A percentile compares a stretch with the other conserved stretches of the same genome.
phyloP scores from a whole-genome alignment of 805 yeast species.

The Candida chilensis region DNA sequence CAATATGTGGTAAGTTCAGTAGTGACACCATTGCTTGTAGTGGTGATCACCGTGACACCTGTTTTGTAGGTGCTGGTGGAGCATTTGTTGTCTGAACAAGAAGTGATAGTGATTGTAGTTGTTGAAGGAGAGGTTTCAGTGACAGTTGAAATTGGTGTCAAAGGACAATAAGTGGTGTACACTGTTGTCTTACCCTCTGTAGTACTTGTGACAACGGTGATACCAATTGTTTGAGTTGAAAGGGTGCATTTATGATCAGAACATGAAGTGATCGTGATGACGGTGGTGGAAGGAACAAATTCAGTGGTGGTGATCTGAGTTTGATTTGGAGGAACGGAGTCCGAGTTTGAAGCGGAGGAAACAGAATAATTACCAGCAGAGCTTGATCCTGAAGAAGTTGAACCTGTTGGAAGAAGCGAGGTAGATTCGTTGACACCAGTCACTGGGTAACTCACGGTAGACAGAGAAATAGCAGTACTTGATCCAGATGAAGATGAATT shows the following conservation, averaged over 20 bases:
- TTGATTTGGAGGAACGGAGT: no score
- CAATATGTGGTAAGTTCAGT: conserved; percentile 14
- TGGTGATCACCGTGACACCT: conserved; percentile 14
- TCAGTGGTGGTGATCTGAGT: conserved; percentile 13
- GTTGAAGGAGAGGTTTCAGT: conserved; percentile 7
- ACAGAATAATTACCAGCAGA: no score
- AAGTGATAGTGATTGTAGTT: conserved; percentile 10
- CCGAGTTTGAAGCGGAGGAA: no score
- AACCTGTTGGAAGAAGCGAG: no score
- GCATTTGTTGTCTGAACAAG: conserved; percentile 17
- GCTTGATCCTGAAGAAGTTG: no score
- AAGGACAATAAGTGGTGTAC: conserved; percentile 14
- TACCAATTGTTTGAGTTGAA: not conserved
- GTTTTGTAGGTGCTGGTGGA: conserved; percentile 11
- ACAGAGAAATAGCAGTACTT: no score
- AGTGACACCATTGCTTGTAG: conserved; percentile 5
- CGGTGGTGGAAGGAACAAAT: not conserved
- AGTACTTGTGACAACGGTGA: conserved; percentile 10
- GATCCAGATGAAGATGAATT: no score
- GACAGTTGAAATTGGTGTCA: no score
- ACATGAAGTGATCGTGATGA: conserved; percentile 16
- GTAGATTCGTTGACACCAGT: no score
- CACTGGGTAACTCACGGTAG: no score
- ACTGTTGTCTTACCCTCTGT: conserved; percentile 6
- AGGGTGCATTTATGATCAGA: conserved; percentile 13